Evolutionary conservation across 2,329 filamentous ascomycete genomes (phyloP).

Genomic region (Phoma sp.): DNA sequence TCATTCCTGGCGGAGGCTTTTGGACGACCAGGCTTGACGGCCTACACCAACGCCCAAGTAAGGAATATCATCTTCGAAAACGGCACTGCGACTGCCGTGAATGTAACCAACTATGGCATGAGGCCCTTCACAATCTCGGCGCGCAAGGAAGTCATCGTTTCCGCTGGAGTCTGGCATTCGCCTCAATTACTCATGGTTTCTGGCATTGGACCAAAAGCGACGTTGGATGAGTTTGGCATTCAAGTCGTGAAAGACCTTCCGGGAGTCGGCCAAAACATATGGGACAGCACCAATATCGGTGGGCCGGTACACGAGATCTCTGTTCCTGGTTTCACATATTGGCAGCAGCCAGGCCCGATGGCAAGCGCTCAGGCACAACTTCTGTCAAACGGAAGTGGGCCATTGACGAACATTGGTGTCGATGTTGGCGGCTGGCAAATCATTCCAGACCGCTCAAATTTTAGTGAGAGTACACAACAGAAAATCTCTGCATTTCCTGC

Average conservation of each 20-base stretch:
- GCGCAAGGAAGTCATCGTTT: constrained; percentile 52
- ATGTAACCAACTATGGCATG: neutral
- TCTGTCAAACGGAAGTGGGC: neutral
- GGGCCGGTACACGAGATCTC: neutral
- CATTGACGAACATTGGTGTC: neutral
- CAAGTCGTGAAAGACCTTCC: constrained; percentile 22
- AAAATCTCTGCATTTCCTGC: neutral
- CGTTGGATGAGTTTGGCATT: constrained; percentile 24
- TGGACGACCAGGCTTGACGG: constrained; percentile 22
- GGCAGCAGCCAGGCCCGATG: neutral
- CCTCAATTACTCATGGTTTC: constrained; percentile 50
- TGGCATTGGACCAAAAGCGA: constrained; percentile 39
- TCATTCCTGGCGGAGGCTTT: constrained; percentile 7
- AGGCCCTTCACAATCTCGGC: constrained; percentile 26
- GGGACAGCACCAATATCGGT: constrained; percentile 4
- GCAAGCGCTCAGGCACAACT: neutral
- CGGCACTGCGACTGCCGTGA: neutral
- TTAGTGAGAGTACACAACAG: neutral
- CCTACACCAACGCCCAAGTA: no score
- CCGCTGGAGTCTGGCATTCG: constrained; percentile 51
- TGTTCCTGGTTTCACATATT: neutral
- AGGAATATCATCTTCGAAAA: constrained; percentile 44
- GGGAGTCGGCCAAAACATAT: constrained; percentile 34
- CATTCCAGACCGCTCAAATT: neutral
- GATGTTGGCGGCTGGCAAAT: neutral